Percentiles rank a stretch among this genome's conserved stretches.
phyloP scores from a whole-genome alignment of 495 filamentous ascomycete species.

The Annulohypoxylon moriforme region DNA sequence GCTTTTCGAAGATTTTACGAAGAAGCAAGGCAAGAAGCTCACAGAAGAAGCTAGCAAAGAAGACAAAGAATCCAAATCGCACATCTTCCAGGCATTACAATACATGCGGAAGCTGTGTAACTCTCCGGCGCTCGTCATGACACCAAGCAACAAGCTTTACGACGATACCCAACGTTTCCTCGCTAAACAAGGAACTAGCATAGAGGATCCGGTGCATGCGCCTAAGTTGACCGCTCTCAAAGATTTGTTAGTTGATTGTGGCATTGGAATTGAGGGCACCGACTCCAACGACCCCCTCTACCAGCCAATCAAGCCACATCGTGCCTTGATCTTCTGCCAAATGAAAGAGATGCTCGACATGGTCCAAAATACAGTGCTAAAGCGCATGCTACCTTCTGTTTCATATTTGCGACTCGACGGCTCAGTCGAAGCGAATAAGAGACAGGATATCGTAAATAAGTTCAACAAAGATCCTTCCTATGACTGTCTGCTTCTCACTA shows the following conservation, averaged over 20 bases:
- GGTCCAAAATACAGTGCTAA: conserved; percentile 91
- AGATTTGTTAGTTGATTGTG: conserved; percentile 93
- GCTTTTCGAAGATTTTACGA: conserved; percentile 95
- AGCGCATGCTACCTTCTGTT: conserved; percentile 84
- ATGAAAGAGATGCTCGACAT: conserved; percentile 99
- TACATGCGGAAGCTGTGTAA: conserved; percentile 99
- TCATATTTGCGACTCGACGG: conserved; percentile 93
- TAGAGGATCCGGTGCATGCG: conserved; percentile 88
- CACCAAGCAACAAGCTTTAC: conserved; percentile 91
- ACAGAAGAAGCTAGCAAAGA: conserved; percentile 78
- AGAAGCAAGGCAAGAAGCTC: conserved; percentile 88
- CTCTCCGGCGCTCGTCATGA: conserved; percentile 94
- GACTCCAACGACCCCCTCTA: conserved; percentile 70
- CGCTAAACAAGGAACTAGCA: conserved; percentile 73
- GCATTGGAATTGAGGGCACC: conserved; percentile 82
- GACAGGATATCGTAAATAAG: conserved; percentile 96
- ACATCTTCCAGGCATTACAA: conserved; percentile 98
- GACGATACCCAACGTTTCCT: conserved; percentile 82
- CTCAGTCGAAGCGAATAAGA: conserved; percentile 85
- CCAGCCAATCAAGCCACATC: conserved; percentile 89
- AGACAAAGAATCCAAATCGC: conserved; percentile 93
- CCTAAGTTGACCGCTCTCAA: conserved; percentile 90
- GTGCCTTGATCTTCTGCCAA: conserved; percentile 96
- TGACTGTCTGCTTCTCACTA: conserved; percentile 91
- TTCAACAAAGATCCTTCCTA: conserved; percentile 98